These are phyloP conservation scores for Solanum verrucosum DNA, from an alignment of 257 asterid genomes.

Conservation along the genomic window DNA sequence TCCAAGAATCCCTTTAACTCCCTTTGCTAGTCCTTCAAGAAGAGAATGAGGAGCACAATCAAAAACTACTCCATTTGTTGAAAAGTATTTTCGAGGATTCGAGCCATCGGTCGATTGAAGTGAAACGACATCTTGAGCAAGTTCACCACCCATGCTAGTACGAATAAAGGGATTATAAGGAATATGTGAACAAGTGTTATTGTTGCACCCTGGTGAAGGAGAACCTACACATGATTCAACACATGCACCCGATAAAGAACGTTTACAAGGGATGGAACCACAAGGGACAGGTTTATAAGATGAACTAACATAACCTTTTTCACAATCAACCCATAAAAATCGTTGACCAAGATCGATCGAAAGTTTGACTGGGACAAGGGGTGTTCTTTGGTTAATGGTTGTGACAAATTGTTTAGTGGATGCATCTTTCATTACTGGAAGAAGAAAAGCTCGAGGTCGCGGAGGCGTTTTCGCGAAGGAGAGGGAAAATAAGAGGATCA, in stretches of 20 bases:
- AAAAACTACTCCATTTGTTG: background rate
- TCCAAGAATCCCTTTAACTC: conserved; percentile 33
- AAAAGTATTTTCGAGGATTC: background rate
- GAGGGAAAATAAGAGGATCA: background rate
- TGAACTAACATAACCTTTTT: conserved; percentile 10
- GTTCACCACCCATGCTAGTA: background rate
- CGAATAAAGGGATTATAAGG: background rate
- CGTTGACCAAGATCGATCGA: conserved; percentile 31
- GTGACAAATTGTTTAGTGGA: conserved; percentile 29
- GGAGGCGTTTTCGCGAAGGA: background rate
- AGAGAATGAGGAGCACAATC: background rate
- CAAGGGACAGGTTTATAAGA: conserved; percentile 9
- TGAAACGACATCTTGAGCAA: background rate
- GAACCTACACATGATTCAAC: background rate
- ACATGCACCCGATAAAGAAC: background rate
- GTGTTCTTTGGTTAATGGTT: conserved; percentile 29
- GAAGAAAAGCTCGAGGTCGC: conserved; percentile 9
- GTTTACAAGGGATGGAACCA: conserved; percentile 3
- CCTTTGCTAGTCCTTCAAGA: background rate
- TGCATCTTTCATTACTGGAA: conserved; percentile 27
- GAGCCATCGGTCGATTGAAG: background rate
- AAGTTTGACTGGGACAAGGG: conserved; percentile 22
- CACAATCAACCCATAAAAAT: conserved; percentile 39
- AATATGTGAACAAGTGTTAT: background rate
- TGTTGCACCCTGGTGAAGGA: background rate